Conservation (phyloP, 805 yeast species). For the Candida insectorum region DNA sequence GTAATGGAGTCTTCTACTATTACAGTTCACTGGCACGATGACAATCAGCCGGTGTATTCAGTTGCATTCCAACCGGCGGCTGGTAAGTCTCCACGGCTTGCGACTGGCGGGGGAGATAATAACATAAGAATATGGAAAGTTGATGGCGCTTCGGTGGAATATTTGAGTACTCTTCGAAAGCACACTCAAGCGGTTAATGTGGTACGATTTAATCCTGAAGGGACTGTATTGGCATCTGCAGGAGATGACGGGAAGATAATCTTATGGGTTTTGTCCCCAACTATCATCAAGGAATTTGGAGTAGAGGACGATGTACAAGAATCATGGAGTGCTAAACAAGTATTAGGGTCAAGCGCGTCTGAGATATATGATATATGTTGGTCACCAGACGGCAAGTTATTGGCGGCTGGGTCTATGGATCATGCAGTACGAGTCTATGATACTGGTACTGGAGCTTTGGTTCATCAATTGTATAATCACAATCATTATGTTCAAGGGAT, state of each 20-base stretch:
- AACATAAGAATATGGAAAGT: conserved; percentile 12
- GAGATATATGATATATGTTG: conserved; percentile 91
- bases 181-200: conserved; percentile 95
- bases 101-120: conserved; percentile 88
- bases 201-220: conserved; percentile 73
- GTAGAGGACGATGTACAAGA: conserved; percentile 56
- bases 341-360: conserved; percentile 57
- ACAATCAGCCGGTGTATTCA: conserved; percentile 69
- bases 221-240: conserved; percentile 76
- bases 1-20: conserved; percentile 46
- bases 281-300: conserved; percentile 59
- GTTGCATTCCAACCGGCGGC: conserved; percentile 55
- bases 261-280: conserved; percentile 67
- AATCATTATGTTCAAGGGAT: conserved; percentile 94
- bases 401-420: conserved; percentile 92
- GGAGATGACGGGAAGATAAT: conserved; percentile 93
- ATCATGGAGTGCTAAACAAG: conserved; percentile 65
- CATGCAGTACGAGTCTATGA: conserved; percentile 70
- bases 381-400: conserved; percentile 79
- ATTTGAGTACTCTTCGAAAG: conserved; percentile 74
- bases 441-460: conserved; percentile 49
- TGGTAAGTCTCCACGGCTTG: conserved; percentile 45
- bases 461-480: conserved; percentile 67
- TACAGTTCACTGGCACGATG: conserved; percentile 72
- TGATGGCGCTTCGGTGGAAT: conserved; percentile 46